Percentiles rank a stretch among this genome's conserved stretches.
These are phyloP conservation scores for Leccinellum albellum DNA, from an alignment of 768 basidiomycete genomes.

Conservation along the genomic window DNA sequence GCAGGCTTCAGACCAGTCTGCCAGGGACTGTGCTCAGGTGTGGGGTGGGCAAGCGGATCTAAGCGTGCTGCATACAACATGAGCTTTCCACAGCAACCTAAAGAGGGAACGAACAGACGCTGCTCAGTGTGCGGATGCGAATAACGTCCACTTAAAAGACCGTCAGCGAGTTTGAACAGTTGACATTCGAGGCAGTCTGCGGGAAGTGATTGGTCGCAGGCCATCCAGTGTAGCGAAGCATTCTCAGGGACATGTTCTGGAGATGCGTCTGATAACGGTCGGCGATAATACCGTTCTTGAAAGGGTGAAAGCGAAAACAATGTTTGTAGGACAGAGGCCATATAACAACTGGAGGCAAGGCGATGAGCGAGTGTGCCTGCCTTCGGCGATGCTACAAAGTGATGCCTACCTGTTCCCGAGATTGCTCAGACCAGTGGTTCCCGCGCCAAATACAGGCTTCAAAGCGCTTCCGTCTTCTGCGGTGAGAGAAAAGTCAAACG, in stretches of 20 bases:
- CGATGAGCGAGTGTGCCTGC: neutral
- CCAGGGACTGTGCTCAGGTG: conserved; percentile 26
- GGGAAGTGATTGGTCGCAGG: conserved; percentile 65
- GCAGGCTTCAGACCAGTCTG: conserved; percentile 82
- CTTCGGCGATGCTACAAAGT: neutral
- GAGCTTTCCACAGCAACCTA: conserved; percentile 8
- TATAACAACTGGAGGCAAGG: conserved; percentile 72
- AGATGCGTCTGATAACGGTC: conserved; percentile 10
- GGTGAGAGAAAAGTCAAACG: conserved; percentile 90
- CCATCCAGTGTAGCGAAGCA: conserved; percentile 49
- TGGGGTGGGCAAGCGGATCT: conserved; percentile 33
- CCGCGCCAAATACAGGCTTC: conserved; percentile 84
- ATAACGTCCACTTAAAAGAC: conserved; percentile 89
- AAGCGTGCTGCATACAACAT: conserved; percentile 18
- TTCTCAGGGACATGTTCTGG: conserved; percentile 22
- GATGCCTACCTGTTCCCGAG: conserved; percentile 76
- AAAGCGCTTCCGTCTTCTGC: conserved; percentile 83
- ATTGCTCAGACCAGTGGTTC: conserved; percentile 85
- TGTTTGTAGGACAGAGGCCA: conserved; percentile 89
- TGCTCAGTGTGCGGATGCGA: conserved; percentile 52
- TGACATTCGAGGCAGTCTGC: conserved; percentile 93
- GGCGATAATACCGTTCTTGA: conserved; percentile 60
- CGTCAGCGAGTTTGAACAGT: conserved; percentile 88
- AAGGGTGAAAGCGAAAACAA: conserved; percentile 81
- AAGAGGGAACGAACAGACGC: conserved; percentile 11